These are phyloP conservation scores for Ganoderma resinaceum DNA, from an alignment of 1,284 basidiomycete species.

Conservation along the genomic window DNA sequence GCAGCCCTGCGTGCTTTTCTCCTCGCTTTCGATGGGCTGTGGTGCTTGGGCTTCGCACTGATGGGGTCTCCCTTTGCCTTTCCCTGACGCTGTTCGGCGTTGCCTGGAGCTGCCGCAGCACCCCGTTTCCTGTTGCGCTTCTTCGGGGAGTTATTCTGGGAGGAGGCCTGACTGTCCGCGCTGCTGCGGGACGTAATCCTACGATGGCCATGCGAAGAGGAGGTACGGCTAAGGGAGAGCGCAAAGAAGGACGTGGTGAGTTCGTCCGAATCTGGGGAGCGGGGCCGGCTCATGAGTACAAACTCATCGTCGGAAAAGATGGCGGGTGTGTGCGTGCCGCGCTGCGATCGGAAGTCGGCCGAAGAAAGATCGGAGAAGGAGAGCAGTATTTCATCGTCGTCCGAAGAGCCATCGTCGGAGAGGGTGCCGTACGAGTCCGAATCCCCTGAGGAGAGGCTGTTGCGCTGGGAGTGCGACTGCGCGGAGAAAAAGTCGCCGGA, in stretches of 20 bases:
- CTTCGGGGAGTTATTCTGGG: conserved; percentile 5
- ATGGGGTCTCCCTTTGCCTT: conserved; percentile 9
- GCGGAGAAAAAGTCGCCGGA: conserved; percentile 42
- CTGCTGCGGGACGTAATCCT: neutral
- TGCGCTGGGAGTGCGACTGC: conserved; percentile 16
- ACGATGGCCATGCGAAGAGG: conserved; percentile 7
- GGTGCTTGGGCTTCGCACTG: conserved; percentile 15
- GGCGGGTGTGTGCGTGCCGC: conserved; percentile 32
- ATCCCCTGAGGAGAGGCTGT: conserved; percentile 32
- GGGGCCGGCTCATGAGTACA: conserved; percentile 38
- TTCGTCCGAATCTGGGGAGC: conserved; percentile 26
- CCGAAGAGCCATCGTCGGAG: conserved; percentile 37
- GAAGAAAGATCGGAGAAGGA: conserved; percentile 35
- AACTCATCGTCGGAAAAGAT: conserved; percentile 42
- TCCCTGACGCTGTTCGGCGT: conserved; percentile 10
- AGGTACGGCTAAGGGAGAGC: conserved; percentile 30
- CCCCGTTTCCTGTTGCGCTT: conserved; percentile 28
- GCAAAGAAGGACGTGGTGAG: conserved; percentile 35
- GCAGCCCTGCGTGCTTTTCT: conserved; percentile 33
- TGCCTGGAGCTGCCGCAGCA: conserved; percentile 17
- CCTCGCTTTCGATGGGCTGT: conserved; percentile 22
- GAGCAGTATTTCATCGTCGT: conserved; percentile 65
- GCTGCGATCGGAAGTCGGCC: conserved; percentile 29
- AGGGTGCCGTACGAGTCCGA: conserved; percentile 35
- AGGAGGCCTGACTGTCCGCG: conserved; percentile 14